A percentile compares a stretch with the other conserved stretches of the same genome.
These are phyloP conservation scores for Metschnikowia continentalis DNA, from an alignment of 805 yeast species.

Conservation along the genomic window DNA sequence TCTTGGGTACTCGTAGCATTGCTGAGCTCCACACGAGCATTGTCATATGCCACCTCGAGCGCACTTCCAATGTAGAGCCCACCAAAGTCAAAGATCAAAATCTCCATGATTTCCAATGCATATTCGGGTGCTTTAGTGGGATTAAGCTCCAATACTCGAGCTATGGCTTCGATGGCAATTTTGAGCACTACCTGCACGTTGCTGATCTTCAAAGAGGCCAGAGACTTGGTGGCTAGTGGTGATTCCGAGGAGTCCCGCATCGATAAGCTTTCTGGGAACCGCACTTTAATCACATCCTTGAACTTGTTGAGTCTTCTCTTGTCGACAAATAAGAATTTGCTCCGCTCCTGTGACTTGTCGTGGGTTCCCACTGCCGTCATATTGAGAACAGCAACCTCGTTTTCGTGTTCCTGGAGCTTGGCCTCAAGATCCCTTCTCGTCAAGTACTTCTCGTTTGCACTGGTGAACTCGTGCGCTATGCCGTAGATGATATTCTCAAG, in stretches of 20 bases:
- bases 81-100: slow-evolving; percentile 66
- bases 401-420: slow-evolving; percentile 34
- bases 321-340: slow-evolving; percentile 33
- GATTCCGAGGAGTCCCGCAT: slow-evolving; percentile 10
- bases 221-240: slow-evolving; percentile 14
- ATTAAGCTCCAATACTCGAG: slow-evolving; percentile 69
- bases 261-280: slow-evolving; percentile 21
- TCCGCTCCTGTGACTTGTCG: slow-evolving; percentile 22
- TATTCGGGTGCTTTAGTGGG: slow-evolving; percentile 60
- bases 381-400: slow-evolving; percentile 19
- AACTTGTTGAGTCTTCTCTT: slow-evolving; percentile 48
- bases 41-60: slow-evolving; percentile 61
- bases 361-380: slow-evolving; percentile 13
- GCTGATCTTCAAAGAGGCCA: slow-evolving; percentile 32
- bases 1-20: slow-evolving; percentile 21
- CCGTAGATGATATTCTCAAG: slow-evolving; percentile 51
- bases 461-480: slow-evolving; percentile 43
- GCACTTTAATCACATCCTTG: slow-evolving; percentile 53
- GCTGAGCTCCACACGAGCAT: slow-evolving; percentile 33
- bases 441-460: slow-evolving; percentile 32
- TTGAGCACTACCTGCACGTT: slow-evolving; percentile 62
- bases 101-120: slow-evolving; percentile 62
- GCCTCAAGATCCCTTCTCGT: slow-evolving; percentile 32
- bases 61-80: slow-evolving; percentile 71
- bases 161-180: slow-evolving; percentile 68